Evolutionary conservation across 495 filamentous ascomycete species (phyloP).

Genomic region (Jackrogersella minutella): DNA sequence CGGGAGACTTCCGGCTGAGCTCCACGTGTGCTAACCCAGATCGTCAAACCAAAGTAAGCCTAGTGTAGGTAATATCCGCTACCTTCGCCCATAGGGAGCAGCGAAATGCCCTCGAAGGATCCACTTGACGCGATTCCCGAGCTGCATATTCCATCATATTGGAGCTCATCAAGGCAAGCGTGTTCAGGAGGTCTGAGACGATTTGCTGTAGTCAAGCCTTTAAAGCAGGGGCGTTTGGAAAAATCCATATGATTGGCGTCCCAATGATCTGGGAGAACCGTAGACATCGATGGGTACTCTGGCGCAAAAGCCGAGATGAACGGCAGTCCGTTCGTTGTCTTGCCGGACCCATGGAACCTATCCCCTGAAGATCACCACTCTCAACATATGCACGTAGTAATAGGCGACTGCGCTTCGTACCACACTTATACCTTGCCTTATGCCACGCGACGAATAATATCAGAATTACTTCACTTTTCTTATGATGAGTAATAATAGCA

Average conservation of each 20-base stretch:
- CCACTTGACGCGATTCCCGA: constrained; percentile 32
- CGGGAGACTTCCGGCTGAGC: constrained; percentile 38
- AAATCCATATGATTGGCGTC: constrained; percentile 31
- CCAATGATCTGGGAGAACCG: constrained; percentile 33
- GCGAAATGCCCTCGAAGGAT: not conserved
- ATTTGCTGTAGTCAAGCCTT: constrained; percentile 6
- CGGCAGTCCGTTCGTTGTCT: constrained; percentile 19
- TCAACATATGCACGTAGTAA: not conserved
- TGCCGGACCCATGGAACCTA: constrained; percentile 24
- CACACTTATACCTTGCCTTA: constrained; percentile 7
- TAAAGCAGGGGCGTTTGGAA: constrained; percentile 10
- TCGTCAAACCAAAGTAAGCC: constrained; percentile 33
- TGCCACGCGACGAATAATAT: constrained; percentile 6
- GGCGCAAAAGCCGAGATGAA: constrained; percentile 23
- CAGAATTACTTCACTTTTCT: not conserved
- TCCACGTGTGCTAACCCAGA: constrained; percentile 40
- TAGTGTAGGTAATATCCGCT: constrained; percentile 36
- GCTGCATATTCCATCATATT: constrained; percentile 27
- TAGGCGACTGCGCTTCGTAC: constrained; percentile 2
- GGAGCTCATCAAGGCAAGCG: constrained; percentile 14
- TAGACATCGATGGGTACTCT: constrained; percentile 25
- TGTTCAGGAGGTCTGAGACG: constrained; percentile 24
- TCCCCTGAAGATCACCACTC: constrained; percentile 38
- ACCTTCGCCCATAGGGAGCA: constrained; percentile 19
- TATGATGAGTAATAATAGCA: not conserved